Evolutionary conservation across 495 filamentous ascomycete species (phyloP), one percentile per base, ranked within the genome.

Genomic region (Chaetomium fimeti): DNA sequence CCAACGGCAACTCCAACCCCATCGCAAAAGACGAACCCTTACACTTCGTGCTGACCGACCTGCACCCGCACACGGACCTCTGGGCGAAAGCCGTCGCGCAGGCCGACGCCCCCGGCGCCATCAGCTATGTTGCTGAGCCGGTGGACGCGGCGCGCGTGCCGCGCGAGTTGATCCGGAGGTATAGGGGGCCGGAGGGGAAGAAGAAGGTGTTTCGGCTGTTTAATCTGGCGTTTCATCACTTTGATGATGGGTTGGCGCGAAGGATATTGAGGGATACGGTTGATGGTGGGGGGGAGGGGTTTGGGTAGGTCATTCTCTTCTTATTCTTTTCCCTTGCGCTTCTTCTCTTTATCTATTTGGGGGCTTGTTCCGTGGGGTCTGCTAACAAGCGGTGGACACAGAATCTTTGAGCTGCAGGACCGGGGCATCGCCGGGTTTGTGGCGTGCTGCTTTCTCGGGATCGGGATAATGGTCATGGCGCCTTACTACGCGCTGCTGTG

Each of bases 141-240:
- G 84, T 91, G 13, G 87, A 92, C 74, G 89, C 89, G 20, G 75
- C 82, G 20, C 62, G 76, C 52, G 83, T 83, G 8, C 83, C 85
- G 5, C 62, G 67, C 12, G 71, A 75, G 38, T 72, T 87, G 7
- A 69, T 84, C 16, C 68, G 58, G 0, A 59, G 51, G 29, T 71
- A 77, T 62, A 9, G 11, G 61, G 76, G 49, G 24, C 4, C 28
- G 27, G 51, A 27, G 0, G 64, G 74, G 2, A 63, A 72, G 2
- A 76, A 72, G 55, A 77, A 78, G 66, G 79, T 87, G 15, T 89
- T 91, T 72, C 78, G 87, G 3, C 74, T 91, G 28, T 92, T 88
- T 73, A 89, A 85, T 68, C 78, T 92, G 13, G 84, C 88, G 6
- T 92, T 91, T 72, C 89, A 92, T 69, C 89, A 92, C 75, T 91